phyloP scores from a whole-genome alignment of 2,329 filamentous ascomycete genomes.

The Xylariomycetidae sp. region DNA sequence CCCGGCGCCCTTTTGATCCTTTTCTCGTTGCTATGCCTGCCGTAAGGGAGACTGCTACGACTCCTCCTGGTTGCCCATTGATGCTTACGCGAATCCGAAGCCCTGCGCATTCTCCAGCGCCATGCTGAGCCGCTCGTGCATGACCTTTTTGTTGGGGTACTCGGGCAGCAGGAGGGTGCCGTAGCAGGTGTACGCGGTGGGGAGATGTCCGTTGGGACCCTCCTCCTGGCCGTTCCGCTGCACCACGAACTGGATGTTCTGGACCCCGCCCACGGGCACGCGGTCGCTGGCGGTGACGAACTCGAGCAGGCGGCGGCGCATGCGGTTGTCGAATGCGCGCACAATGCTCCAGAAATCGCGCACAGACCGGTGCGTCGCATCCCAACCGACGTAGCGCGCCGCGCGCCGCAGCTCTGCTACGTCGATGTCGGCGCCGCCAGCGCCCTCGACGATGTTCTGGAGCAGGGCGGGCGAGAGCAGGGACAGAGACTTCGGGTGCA shows the following conservation, averaged over 20 bases:
- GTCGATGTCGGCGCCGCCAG: conserved; percentile 62
- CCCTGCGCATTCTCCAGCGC: conserved; percentile 84
- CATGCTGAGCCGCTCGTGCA: conserved; percentile 72
- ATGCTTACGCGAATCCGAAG: conserved; percentile 70
- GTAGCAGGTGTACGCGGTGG: conserved; percentile 90
- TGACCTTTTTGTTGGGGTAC: conserved; percentile 63
- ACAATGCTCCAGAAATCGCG: conserved; percentile 82
- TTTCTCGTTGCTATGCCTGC: too few species aligned
- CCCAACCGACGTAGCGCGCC: conserved; percentile 77
- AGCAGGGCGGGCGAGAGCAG: conserved; percentile 67
- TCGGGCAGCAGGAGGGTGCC: conserved; percentile 80
- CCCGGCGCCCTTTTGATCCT: too few species aligned
- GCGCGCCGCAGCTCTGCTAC: conserved; percentile 64
- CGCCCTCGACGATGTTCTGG: conserved; percentile 75
- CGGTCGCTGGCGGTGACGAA: conserved; percentile 94
- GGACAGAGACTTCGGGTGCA: conserved; percentile 63
- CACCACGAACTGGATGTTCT: conserved; percentile 76
- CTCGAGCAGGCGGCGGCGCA: conserved; percentile 74
- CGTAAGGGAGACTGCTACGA: too few species aligned
- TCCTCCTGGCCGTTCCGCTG: conserved; percentile 67
- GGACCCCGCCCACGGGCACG: conserved; percentile 79
- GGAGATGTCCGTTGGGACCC: conserved; percentile 52
- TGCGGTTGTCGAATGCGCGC: conserved; percentile 56
- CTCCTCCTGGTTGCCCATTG: too few species aligned
- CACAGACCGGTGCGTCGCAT: conserved; percentile 62